Evolutionary conservation across 768 basidiomycete species (phyloP), one percentile per base, ranked within the genome.

Genomic region (Auriscalpium orientale): DNA sequence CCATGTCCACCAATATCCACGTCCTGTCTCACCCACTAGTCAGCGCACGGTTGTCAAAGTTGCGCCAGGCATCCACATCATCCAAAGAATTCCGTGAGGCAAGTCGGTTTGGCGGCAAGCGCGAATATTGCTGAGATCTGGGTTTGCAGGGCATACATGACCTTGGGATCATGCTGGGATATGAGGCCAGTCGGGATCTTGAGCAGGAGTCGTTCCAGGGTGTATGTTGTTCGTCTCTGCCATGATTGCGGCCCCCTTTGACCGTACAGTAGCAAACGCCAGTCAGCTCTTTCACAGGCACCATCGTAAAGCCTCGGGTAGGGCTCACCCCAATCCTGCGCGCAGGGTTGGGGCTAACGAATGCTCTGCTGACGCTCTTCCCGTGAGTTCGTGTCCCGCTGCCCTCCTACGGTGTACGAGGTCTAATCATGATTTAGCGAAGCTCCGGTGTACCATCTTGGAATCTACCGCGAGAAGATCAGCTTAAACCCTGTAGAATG

Each of bases 271-370:
- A 57, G 91, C 69, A 83, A 75, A 86, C 91, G 0, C 95, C 95
- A 1, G 75, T 98, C 15, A 84, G 81, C 2, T 68, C 81, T 3
- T 98, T 92, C 72, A 85, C 76, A 16, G 95, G 95, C 21, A 81
- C 82, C 4, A 70, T 67, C 22, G 79, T 98, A 69, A 88, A 85
- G 62, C 81, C 87, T 8, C 79, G 82, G 47, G 80, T 98, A 53
- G 95, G 91, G 5, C 71, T 98, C 53, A 86, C 91, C 2, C 95
- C 95, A 43, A 91, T 98, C 64, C 76, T 98, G 55, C 84, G 95
- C 40, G 95, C 95, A 34, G 95, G 95, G 6, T 73, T 95, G 59
- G 92, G 93, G 16, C 95, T 98, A 92, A 81, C 88, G 1, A 91
- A 95, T 63, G 91, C 89, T 20, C 70, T 97, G 66, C 72, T 95